Percentiles rank a stretch among this genome's conserved stretches.
Conservation (phyloP, 2,329 filamentous ascomycete species). For the Aspergillus quadricinctus region DNA sequence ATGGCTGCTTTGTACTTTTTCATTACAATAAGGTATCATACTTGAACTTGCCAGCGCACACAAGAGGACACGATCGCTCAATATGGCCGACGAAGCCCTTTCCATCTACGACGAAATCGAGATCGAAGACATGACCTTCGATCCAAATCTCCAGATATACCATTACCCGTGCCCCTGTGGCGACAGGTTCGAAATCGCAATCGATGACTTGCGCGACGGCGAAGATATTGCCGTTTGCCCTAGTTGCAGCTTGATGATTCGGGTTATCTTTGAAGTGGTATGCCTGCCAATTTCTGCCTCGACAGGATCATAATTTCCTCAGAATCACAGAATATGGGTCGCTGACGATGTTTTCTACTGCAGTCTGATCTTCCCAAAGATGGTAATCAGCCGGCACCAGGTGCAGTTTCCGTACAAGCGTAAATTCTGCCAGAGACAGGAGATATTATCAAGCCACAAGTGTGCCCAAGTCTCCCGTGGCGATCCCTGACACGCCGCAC, state of each 20-base stretch:
- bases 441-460: background rate
- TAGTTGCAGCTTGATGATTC: slow-evolving; percentile 94
- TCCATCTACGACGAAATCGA: slow-evolving; percentile 96
- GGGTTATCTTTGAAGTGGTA: slow-evolving; percentile 86
- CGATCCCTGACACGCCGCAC: background rate
- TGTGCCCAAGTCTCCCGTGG: too few relatives aligned
- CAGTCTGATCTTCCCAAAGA: slow-evolving; percentile 52
- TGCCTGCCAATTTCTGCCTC: slow-evolving; percentile 27
- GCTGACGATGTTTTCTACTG: slow-evolving; percentile 5
- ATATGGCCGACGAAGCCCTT: slow-evolving; percentile 60
- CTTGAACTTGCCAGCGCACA: background rate
- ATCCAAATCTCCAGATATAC: slow-evolving; percentile 77
- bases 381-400: slow-evolving; percentile 26
- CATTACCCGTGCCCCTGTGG: slow-evolving; percentile 96
- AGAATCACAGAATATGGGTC: background rate
- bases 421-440: slow-evolving; percentile 19
- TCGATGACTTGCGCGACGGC: slow-evolving; percentile 79
- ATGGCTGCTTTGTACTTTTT: background rate
- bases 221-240: slow-evolving; percentile 96
- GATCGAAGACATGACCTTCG: slow-evolving; percentile 97
- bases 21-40: background rate
- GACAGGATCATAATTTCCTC: background rate
- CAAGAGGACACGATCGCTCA: slow-evolving; percentile 11
- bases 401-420: slow-evolving; percentile 37
- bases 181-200: slow-evolving; percentile 87